phyloP scores from a whole-genome alignment of 768 basidiomycete genomes.

The Mycena olivaceomarginata region DNA sequence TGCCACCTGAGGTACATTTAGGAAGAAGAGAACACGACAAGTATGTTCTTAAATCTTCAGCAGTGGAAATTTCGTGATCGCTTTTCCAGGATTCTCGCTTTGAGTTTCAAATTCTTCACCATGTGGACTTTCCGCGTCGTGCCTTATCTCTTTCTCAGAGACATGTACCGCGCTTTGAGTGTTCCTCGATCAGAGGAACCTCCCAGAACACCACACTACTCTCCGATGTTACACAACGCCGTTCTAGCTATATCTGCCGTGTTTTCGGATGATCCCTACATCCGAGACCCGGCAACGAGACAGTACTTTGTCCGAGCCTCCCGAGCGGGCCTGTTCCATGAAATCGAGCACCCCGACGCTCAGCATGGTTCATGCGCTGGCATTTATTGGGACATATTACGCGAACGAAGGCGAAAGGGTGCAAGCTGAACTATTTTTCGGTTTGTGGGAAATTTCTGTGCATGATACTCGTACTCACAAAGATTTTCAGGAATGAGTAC shows the following conservation, averaged over 20 bases:
- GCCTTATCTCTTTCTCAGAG: conserved; percentile 62
- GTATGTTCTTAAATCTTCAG: conserved; percentile 17
- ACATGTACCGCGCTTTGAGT: conserved; percentile 62
- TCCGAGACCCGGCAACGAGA: conserved; percentile 41
- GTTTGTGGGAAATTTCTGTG: background rate
- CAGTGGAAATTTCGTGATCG: background rate
- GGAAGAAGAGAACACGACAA: conserved; percentile 44
- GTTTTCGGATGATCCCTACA: conserved; percentile 44
- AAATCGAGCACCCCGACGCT: conserved; percentile 42
- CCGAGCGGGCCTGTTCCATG: conserved; percentile 34
- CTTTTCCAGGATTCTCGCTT: conserved; percentile 55
- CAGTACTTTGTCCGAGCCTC: conserved; percentile 40
- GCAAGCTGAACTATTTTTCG: conserved; percentile 44
- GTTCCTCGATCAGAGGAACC: conserved; percentile 46
- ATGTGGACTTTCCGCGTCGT: conserved; percentile 63
- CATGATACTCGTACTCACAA: background rate
- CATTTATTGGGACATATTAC: conserved; percentile 45
- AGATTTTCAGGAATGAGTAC: conserved; percentile 33
- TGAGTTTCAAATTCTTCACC: conserved; percentile 63
- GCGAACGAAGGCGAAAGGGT: conserved; percentile 40
- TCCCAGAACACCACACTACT: conserved; percentile 64
- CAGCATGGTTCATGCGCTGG: conserved; percentile 46
- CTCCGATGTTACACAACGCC: conserved; percentile 72
- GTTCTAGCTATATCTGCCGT: conserved; percentile 53
- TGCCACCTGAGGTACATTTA: conserved; percentile 27